Base-by-base conservation (phyloP, 139 green algal species). In the Ulvella scutata region DNA sequence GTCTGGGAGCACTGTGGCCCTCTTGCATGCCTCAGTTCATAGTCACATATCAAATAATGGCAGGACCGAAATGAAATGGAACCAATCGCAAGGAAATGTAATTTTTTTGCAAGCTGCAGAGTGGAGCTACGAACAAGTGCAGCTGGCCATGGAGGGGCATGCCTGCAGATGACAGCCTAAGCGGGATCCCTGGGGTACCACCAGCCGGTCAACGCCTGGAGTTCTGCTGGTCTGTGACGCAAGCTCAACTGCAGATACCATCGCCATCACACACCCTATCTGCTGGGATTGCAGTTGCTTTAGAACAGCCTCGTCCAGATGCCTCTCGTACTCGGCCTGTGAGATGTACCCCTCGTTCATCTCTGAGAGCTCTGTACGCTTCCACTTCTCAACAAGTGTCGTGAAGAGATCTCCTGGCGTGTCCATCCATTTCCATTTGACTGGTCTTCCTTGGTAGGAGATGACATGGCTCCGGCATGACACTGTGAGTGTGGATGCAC, bases 391-490 rank as follows among this genome's bases (percentile, higher is more conserved):
- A 6, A 67, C 51, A 26, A 67, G 51, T 13, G 51, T 26, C 6
- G 51, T 36, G 51, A 67, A 67, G n/a, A 67, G 20, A 23, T 67
- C 51, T 26, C 51, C 51, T n/a, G 51, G 51, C 20, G 51, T 67
- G 51, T 67, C 51, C 51, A 67, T 67, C 51, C 51, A 67, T 26
- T 67, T 67, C 51, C 51, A 67, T 23, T 67, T 67, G 51, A 67
- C 51, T 26, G 51, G 51, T 26, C 51, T n/a, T 29, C 51, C 51
- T 67, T 67, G 51, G 33, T 67, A 67, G 31, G 51, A 67, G 1
- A 67, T 67, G 51, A 67, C 33, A 26, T 67, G 51, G 51, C 51
- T 67, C 20, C 6, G 31, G 51, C 51, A 67, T 23, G 31, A n/a
- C 6, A 26, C n/a, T 34, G 51, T 67, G n/a, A 67, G 51, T 29